Base-by-base conservation (phyloP, 345 rosid genomes). In the Turritis glabra region DNA sequence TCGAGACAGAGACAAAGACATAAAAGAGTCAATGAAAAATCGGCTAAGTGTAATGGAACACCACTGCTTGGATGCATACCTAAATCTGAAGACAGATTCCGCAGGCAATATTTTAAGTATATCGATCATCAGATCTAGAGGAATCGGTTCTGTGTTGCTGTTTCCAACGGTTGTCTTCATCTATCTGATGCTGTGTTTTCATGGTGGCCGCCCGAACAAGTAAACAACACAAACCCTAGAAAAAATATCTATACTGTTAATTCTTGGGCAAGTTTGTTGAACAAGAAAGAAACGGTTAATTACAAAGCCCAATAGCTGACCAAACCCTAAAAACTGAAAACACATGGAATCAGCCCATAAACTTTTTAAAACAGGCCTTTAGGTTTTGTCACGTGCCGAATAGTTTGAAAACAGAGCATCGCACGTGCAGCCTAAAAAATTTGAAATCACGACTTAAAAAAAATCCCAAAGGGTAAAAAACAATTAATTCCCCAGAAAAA, bases 361-460 rank as follows among this genome's bases (percentile, higher is more conserved):
- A 22, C 2, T 21, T 21, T 19, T 48, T 1, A 48, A 50, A 4
- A 27, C 61, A 18, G 46, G 64, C 11, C 12, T 19, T 7, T 4
- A 23, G 66, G 26, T 2, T 29, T 8, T 61, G 9, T 47, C 74
- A 78, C 81, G 78, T 78, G 81, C 69, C 15, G 29, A 43, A 50
- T 51, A 33, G 53, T 58, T 59, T 67, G 44, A 60, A 73, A 73
- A 50, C 59, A 72, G 69, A 67, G 65, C 72, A 60, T 30, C 46
- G 51, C 81, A 78, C 78, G 81, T 72, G 74, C 70, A 51, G 25
- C 5, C 58, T 59, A 54, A 55, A 55, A 55, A 78, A 51, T 73
- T 78, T 78, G 74, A 73, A 78, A 74, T 61, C 47, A 47, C 35
- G 40, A 41, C 58, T 73, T 67, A 44, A 51, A 40, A 38, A 14